phyloP scores from a whole-genome alignment of 2,329 filamentous ascomycete species.

The Aspergillus sp. region DNA sequence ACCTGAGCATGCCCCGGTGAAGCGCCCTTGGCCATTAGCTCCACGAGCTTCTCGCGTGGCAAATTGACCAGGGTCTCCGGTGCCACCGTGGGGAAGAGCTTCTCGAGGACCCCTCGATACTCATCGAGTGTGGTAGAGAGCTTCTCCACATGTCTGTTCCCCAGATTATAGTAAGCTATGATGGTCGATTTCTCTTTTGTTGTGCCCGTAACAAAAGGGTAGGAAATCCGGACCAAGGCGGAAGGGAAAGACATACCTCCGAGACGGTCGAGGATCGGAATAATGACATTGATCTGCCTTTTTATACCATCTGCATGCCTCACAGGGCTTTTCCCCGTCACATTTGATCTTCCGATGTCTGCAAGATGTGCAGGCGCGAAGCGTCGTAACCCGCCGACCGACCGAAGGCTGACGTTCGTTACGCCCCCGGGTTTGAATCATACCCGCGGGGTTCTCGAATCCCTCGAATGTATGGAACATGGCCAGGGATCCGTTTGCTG shows the following conservation, averaged over 20 bases:
- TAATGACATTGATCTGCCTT: conserved; percentile 78
- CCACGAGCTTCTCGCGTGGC: conserved; percentile 60
- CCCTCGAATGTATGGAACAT: conserved; percentile 47
- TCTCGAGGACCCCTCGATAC: conserved; percentile 62
- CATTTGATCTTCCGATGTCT: conserved; percentile 81
- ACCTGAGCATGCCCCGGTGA: conserved; percentile 32
- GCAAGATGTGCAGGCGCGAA: conserved; percentile 69
- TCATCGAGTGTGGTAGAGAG: conserved; percentile 66
- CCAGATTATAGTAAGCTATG: conserved; percentile 17
- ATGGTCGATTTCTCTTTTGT: neutral
- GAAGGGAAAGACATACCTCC: conserved; percentile 59
- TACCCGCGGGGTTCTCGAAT: conserved; percentile 35
- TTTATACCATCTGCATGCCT: conserved; percentile 78
- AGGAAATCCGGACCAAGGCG: too few relatives aligned
- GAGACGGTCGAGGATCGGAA: conserved; percentile 76
- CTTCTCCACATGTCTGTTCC: conserved; percentile 50
- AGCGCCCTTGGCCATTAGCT: conserved; percentile 45
- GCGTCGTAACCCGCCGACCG: conserved; percentile 38
- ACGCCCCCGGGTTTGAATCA: conserved; percentile 29
- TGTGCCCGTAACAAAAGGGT: neutral
- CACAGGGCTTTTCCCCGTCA: conserved; percentile 77
- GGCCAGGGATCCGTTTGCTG: conserved; percentile 8
- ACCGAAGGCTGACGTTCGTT: conserved; percentile 36
- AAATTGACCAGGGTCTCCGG: conserved; percentile 53
- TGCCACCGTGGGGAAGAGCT: conserved; percentile 61